phyloP scores from a whole-genome alignment of 768 basidiomycete genomes.

The Xerocomellus chrysenteron region DNA sequence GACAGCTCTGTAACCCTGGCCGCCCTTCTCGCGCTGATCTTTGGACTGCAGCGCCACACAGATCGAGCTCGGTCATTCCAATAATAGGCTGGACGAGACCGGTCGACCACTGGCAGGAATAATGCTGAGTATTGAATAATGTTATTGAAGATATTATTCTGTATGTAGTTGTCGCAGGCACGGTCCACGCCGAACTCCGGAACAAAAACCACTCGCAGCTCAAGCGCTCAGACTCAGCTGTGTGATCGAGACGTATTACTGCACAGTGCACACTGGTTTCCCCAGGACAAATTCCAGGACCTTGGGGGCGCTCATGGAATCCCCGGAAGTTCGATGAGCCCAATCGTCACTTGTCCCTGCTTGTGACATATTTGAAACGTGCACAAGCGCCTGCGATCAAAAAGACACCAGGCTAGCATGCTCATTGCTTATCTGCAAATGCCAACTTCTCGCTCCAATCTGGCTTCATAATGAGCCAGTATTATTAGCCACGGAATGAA shows the following conservation, averaged over 20 bases:
- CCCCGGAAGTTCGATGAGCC: neutral
- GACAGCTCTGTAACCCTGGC: slow-evolving; percentile 1
- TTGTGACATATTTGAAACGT: slow-evolving; percentile 1
- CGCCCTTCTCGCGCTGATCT: slow-evolving; percentile 16
- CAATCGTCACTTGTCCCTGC: slow-evolving; percentile 9
- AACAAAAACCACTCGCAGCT: neutral
- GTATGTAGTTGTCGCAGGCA: neutral
- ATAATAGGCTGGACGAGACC: slow-evolving; percentile 12
- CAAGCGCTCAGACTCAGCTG: neutral
- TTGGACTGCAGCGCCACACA: slow-evolving; percentile 13
- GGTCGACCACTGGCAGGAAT: neutral
- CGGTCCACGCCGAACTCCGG: slow-evolving; percentile 20
- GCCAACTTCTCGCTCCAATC: neutral
- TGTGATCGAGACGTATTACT: neutral
- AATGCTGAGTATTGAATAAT: neutral
- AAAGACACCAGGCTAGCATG: neutral
- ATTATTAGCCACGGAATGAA: slow-evolving; percentile 14
- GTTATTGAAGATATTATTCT: neutral
- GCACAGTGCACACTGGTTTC: neutral
- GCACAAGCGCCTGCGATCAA: neutral
- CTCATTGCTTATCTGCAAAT: slow-evolving; percentile 11
- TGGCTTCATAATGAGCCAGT: neutral
- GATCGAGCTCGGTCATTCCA: slow-evolving; percentile 5
- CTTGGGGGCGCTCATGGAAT: slow-evolving; percentile 1
- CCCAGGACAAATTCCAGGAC: slow-evolving; percentile 6